Evolutionary conservation across 352 stramenopile genomes (phyloP).

Genomic region (Globisporangium sylvaticum): DNA sequence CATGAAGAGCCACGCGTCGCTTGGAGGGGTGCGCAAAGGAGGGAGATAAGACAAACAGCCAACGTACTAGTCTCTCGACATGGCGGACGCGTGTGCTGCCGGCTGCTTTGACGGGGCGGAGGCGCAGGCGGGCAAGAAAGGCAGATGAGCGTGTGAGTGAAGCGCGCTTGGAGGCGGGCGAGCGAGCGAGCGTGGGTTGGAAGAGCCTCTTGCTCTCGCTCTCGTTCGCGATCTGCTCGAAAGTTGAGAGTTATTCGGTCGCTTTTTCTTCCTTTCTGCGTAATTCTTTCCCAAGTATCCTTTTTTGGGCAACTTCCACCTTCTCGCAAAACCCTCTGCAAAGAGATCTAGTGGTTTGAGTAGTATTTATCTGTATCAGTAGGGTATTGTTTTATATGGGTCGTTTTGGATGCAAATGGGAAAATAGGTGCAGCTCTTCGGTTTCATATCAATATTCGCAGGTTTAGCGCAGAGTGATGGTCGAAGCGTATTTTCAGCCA

Average conservation of each 20-base stretch:
- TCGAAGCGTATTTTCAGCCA: not conserved
- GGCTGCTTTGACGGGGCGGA: not conserved
- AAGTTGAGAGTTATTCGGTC: conserved; percentile 1
- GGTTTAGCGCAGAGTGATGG: not conserved
- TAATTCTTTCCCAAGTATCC: conserved; percentile 10
- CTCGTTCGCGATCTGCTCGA: conserved; percentile 4
- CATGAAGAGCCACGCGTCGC: conserved; percentile 11
- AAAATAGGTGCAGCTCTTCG: not conserved
- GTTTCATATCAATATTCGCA: not conserved
- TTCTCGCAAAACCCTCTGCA: conserved; percentile 4
- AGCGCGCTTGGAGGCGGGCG: not conserved
- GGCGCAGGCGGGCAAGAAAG: not conserved
- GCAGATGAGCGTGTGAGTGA: not conserved
- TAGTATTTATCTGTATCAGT: not conserved
- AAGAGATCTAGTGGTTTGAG: not conserved
- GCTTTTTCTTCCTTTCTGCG: not conserved
- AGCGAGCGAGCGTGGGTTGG: not conserved
- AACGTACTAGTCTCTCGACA: conserved; percentile 80
- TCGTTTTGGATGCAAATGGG: not conserved
- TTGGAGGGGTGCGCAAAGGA: conserved; percentile 5
- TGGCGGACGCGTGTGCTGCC: conserved; percentile 20
- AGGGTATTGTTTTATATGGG: not conserved
- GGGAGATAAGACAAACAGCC: not conserved
- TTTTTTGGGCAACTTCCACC: conserved; percentile 2
- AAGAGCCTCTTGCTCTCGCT: conserved; percentile 3